phyloP scores from a whole-genome alignment of 768 basidiomycete species.

The Scleroderma bovista region DNA sequence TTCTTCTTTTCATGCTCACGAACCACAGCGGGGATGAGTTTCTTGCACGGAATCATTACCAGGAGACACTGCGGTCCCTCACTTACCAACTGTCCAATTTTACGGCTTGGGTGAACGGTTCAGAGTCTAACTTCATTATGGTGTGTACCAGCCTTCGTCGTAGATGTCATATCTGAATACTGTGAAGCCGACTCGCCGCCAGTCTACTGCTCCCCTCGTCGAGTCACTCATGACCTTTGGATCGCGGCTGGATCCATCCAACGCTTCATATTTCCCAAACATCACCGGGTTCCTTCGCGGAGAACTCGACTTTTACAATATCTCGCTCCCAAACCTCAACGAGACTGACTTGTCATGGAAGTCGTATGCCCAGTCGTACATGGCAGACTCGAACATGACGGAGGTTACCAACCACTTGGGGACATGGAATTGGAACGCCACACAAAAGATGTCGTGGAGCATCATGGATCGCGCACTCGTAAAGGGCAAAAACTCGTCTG shows the following conservation, averaged over 20 bases:
- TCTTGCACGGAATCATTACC: constrained; percentile 56
- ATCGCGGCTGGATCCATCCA: constrained; percentile 36
- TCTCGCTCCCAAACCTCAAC: constrained; percentile 44
- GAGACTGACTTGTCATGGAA: constrained; percentile 42
- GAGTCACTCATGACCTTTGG: constrained; percentile 44
- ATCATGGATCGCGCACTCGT: constrained; percentile 54
- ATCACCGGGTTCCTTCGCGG: constrained; percentile 78
- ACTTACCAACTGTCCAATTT: constrained; percentile 64
- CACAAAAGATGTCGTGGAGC: constrained; percentile 59
- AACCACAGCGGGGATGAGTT: constrained; percentile 69
- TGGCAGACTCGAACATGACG: constrained; percentile 47
- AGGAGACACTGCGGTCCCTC: constrained; percentile 56
- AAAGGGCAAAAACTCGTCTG: constrained; percentile 31
- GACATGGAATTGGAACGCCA: constrained; percentile 66
- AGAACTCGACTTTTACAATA: constrained; percentile 54
- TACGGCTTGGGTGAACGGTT: constrained; percentile 70
- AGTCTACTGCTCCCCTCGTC: constrained; percentile 41
- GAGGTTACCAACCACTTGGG: constrained; percentile 43
- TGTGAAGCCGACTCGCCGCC: constrained; percentile 43
- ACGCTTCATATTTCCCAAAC: constrained; percentile 64
- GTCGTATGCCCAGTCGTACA: constrained; percentile 42
- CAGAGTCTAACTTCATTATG: constrained; percentile 57
- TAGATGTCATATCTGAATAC: not conserved
- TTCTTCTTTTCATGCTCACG: constrained; percentile 76
- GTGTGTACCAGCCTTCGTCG: constrained; percentile 33